Base-by-base conservation (phyloP, 148 eudicot species). In the Fagopyrum esculentum region DNA sequence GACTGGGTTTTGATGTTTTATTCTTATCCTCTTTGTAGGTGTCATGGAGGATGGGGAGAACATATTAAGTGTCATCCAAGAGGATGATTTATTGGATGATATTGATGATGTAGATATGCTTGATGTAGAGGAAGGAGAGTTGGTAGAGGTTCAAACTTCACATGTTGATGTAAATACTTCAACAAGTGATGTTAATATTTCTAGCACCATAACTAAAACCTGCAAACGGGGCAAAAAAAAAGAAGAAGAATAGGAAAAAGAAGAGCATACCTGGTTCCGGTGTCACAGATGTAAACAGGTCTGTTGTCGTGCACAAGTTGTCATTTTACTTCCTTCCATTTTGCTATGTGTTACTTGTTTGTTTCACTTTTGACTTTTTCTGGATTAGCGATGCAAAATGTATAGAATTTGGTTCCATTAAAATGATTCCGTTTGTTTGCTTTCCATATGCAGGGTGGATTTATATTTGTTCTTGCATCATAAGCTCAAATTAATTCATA, bases 91-190 rank as follows among this genome's bases (percentile, higher is more conserved):
- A 74, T 61, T 82, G 56, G 93, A 84, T 40, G 89, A 82, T 82
- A 75, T 55, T 66, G 83, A 84, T 9, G 97, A 92, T 85, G 87
- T 82, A 57, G 90, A 88, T 70, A 91, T 91, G 98, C 76, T 88
- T 83, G 98, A 91, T 79, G 76, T 89, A 2, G 97, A 93, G 81
- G 97, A 93, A 75, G 97, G 93, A 45, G 97, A 88, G 84, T 72
- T 92, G 68, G 79, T 83, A 50, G 93, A 83, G 9, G 59, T 76
- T 48, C 76, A 73, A 74, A 77, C 68, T 59, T 78, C 71, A 54
- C 56, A 69, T 50, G 61, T 22, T 80, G 81, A 78, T 78, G 73
- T 54, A 77, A 76, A 69, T 70, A 73, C 71, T 60, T 48, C 60
- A 57, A 66, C 59, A 35, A 35, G 40, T 35, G 80, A 78, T 29